phyloP scores from a whole-genome alignment of 352 stramenopile genomes.

The Globisporangium nodosum region DNA sequence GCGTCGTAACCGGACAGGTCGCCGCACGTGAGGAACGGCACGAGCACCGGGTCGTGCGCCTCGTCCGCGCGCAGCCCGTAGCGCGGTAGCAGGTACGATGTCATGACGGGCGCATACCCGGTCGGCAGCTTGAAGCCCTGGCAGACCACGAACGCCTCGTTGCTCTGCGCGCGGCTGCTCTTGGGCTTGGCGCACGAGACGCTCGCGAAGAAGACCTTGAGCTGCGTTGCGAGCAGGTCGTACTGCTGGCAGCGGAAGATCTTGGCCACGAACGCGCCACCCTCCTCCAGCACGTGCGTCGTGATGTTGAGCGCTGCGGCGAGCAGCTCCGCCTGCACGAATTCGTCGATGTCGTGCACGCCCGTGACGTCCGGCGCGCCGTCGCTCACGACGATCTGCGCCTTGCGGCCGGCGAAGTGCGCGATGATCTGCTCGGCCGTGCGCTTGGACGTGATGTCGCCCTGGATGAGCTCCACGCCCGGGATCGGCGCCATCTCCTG shows the following conservation, averaged over 20 bases:
- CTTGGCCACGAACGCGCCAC: slow-evolving; percentile 98
- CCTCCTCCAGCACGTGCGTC: slow-evolving; percentile 90
- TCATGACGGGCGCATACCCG: slow-evolving; percentile 85
- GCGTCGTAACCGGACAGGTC: slow-evolving; percentile 91
- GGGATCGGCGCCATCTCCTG: slow-evolving; percentile 98
- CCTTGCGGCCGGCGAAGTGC: slow-evolving; percentile 90
- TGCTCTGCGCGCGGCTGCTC: slow-evolving; percentile 93
- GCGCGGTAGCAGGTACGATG: slow-evolving; percentile 60
- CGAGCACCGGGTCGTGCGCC: slow-evolving; percentile 53
- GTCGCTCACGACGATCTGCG: slow-evolving; percentile 98
- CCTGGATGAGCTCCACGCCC: slow-evolving; percentile 94
- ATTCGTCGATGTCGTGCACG: slow-evolving; percentile 99
- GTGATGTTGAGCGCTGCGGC: slow-evolving; percentile 97
- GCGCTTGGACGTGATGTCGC: slow-evolving; percentile 94
- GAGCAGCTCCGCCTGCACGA: slow-evolving; percentile 96
- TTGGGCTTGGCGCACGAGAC: slow-evolving; percentile 97
- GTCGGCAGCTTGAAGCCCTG: slow-evolving; percentile 87
- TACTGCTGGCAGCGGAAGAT: slow-evolving; percentile 98
- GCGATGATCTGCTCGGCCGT: slow-evolving; percentile 96
- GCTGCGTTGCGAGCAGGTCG: slow-evolving; percentile 93
- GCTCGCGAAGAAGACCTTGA: slow-evolving; percentile 93
- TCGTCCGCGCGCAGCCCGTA: slow-evolving; percentile 50
- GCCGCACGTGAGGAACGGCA: slow-evolving; percentile 91
- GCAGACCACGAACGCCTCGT: slow-evolving; percentile 97
- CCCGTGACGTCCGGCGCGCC: slow-evolving; percentile 99